Conservation (phyloP, 1,284 basidiomycete genomes). For the Vanrija pseudolonga region DNA sequence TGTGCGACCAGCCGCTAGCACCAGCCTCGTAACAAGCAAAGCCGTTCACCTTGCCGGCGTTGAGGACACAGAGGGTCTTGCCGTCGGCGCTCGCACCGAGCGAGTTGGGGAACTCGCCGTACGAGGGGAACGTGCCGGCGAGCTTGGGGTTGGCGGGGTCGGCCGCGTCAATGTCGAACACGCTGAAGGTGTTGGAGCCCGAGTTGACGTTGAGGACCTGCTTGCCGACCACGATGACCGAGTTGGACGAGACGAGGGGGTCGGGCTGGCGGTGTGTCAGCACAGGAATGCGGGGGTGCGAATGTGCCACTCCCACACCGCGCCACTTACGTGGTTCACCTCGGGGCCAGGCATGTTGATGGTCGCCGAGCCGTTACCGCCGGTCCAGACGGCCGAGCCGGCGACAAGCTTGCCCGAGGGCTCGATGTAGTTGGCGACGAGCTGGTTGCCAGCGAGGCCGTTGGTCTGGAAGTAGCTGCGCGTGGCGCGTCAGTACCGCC, state of each 20-base stretch:
- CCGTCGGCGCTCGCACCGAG: constrained; percentile 4
- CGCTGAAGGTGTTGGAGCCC: constrained; percentile 8
- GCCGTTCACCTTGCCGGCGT: constrained; percentile 8
- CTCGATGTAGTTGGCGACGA: constrained; percentile 10
- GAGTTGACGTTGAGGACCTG: constrained; percentile 7
- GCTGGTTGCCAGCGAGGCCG: constrained; percentile 10
- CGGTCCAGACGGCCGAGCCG: constrained; percentile 5
- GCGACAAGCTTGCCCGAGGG: constrained; percentile 2
- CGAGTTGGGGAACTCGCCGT: constrained; percentile 10
- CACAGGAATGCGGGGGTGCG: not conserved
- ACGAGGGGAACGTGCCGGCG: not conserved
- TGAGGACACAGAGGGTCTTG: constrained; percentile 6
- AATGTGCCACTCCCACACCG: not conserved
- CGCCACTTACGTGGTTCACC: too few species aligned
- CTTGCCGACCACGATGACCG: constrained; percentile 2
- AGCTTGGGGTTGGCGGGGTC: constrained; percentile 2
- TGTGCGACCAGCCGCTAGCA: constrained; percentile 3
- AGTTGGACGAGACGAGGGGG: constrained; percentile 2
- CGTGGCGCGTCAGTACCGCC: not conserved
- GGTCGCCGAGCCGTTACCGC: constrained; percentile 8
- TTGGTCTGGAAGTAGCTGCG: constrained; percentile 10
- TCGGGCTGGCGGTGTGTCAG: not conserved
- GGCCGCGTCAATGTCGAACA: constrained; percentile 12
- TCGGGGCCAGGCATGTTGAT: too few species aligned
- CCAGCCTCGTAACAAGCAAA: constrained; percentile 3